phyloP scores from a whole-genome alignment of 345 rosid species.

The Cardamine chenopodiifolia region DNA sequence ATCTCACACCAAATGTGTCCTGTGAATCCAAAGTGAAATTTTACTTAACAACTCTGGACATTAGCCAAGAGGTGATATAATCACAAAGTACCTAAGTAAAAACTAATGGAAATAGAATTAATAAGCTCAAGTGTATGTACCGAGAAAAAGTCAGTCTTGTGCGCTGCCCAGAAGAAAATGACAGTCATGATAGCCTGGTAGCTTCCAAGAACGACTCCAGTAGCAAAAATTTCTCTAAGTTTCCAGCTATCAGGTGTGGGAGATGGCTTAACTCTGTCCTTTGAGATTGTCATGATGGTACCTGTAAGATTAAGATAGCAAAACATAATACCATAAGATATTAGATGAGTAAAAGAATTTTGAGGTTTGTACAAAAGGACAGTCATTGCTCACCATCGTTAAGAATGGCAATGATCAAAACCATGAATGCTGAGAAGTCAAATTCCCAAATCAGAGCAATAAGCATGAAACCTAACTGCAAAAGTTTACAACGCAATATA shows the following conservation, averaged over 20 bases:
- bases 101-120: neutral
- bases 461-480: conserved; percentile 78
- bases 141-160: conserved; percentile 68
- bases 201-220: conserved; percentile 79
- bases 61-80: no score
- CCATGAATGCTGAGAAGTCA: conserved; percentile 97
- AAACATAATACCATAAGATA: neutral
- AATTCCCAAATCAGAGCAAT: conserved; percentile 87
- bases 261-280: conserved; percentile 96
- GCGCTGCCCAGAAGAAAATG: conserved; percentile 77
- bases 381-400: conserved; percentile 82
- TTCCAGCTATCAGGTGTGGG: conserved; percentile 97
- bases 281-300: conserved; percentile 95
- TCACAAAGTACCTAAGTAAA: neutral
- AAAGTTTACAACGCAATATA: neutral
- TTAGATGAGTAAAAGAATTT: neutral
- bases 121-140: conserved; percentile 41
- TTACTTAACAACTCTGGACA: neutral
- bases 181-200: conserved; percentile 91
- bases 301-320: conserved; percentile 45
- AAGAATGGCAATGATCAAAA: conserved; percentile 86
- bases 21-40: conserved; percentile 38
- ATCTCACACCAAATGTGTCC: conserved; percentile 71
- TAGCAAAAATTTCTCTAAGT: conserved; percentile 82
- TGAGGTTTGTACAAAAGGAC: neutral